These are phyloP conservation scores for Chlamydomonas sp. DNA, from an alignment of 139 green algal genomes.

Conservation along the genomic window DNA sequence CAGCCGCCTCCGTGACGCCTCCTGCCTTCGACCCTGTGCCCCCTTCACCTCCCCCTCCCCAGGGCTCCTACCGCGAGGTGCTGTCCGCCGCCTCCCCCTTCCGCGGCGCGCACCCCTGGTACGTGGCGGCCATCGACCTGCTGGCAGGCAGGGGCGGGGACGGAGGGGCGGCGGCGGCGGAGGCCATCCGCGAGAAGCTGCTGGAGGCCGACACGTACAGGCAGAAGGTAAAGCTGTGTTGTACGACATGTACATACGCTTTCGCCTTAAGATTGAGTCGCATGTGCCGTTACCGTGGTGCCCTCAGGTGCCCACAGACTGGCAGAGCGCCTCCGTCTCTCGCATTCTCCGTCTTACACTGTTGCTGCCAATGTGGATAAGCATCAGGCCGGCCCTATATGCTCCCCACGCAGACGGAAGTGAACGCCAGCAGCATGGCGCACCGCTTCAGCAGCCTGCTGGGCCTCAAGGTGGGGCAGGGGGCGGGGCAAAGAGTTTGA, in stretches of 20 bases:
- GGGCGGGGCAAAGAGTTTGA: neutral
- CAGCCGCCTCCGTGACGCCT: no score
- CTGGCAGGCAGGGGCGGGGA: neutral
- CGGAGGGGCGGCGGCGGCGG: neutral
- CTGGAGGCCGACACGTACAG: constrained; percentile 37
- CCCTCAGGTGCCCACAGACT: no score
- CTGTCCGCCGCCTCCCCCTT: constrained; percentile 21
- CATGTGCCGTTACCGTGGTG: no score
- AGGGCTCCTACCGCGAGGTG: constrained; percentile 49
- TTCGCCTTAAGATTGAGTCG: no score
- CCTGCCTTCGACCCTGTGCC: no score
- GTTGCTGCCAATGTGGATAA: no score
- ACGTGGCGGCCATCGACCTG: constrained; percentile 37
- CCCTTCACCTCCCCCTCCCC: neutral
- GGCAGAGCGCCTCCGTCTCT: no score
- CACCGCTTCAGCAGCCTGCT: constrained; percentile 62
- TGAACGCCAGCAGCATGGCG: constrained; percentile 62
- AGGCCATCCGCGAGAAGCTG: constrained; percentile 36
- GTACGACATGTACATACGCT: no score
- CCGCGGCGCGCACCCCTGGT: neutral
- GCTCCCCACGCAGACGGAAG: neutral
- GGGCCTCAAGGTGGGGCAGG: constrained; percentile 56
- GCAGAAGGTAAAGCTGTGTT: constrained; percentile 12
- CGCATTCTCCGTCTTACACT: no score
- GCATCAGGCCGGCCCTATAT: no score